Evolutionary conservation across 495 filamentous ascomycete species (phyloP).

Genomic region (Pyronema domesticum): DNA sequence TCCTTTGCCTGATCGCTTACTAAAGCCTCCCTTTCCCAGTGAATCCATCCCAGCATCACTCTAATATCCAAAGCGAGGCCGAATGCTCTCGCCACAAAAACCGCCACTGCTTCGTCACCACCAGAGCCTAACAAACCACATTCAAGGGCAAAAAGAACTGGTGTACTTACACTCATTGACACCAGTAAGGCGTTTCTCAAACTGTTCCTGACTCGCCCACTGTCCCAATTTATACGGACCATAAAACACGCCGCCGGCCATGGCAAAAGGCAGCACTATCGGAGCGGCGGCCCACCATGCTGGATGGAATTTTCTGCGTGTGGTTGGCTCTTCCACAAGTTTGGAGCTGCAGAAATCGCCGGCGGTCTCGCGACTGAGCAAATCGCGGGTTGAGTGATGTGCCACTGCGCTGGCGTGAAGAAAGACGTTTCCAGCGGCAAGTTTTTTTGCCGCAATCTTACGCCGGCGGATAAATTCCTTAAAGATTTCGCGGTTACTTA

Average conservation of each 20-base stretch:
- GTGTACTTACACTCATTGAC: neutral
- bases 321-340: neutral
- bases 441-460: neutral
- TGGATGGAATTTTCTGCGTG: neutral
- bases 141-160: neutral
- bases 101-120: neutral
- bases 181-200: neutral
- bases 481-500: neutral
- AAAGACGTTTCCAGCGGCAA: neutral
- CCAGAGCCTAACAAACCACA: neutral
- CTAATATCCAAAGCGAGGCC: neutral
- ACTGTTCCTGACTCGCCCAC: neutral
- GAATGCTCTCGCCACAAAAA: neutral
- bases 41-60: neutral
- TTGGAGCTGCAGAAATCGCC: neutral
- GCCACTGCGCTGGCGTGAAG: neutral
- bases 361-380: neutral
- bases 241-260: neutral
- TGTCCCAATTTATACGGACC: neutral
- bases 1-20: neutral
- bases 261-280: neutral
- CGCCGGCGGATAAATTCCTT: neutral
- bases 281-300: neutral
- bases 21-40: neutral
- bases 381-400: neutral